Conservation (phyloP, 2,329 filamentous ascomycete genomes). For the Blastomyces parvus region DNA sequence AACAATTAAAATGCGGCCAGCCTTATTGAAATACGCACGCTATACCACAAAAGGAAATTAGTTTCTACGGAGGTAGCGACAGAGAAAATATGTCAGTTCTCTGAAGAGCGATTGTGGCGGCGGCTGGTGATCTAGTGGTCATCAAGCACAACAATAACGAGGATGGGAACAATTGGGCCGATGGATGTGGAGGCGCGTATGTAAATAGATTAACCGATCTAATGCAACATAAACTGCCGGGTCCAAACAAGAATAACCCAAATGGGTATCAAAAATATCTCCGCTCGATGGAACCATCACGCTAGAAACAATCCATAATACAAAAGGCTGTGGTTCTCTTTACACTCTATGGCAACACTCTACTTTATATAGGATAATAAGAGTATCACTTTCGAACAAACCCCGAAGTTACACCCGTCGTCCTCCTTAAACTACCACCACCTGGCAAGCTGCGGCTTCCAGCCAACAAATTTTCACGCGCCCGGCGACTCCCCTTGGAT, state of each 20-base stretch:
- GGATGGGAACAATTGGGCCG: too few species aligned
- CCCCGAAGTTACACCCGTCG: constrained; percentile 27
- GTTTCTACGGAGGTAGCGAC: too few species aligned
- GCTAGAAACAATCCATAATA: not conserved
- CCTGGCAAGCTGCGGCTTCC: constrained; percentile 22
- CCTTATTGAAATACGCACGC: too few species aligned
- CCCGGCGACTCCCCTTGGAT: constrained; percentile 30
- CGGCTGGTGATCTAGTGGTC: too few species aligned
- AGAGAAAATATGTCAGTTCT: too few species aligned
- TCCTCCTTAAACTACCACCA: constrained; percentile 30
- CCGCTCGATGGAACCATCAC: not conserved
- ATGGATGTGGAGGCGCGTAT: too few species aligned
- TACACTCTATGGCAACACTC: not conserved
- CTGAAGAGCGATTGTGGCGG: too few species aligned
- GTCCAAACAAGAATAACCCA: not conserved
- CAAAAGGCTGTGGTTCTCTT: not conserved
- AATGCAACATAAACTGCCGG: too few species aligned
- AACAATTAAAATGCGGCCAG: too few species aligned
- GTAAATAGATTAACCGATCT: too few species aligned
- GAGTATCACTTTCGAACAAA: constrained; percentile 22
- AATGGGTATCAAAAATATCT: not conserved
- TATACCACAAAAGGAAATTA: too few species aligned
- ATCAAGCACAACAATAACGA: too few species aligned
- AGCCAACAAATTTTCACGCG: constrained; percentile 34
- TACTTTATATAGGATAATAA: not conserved